Evolutionary conservation across 331 rosid genomes (phyloP).

Genomic region (Quercus lobata): DNA sequence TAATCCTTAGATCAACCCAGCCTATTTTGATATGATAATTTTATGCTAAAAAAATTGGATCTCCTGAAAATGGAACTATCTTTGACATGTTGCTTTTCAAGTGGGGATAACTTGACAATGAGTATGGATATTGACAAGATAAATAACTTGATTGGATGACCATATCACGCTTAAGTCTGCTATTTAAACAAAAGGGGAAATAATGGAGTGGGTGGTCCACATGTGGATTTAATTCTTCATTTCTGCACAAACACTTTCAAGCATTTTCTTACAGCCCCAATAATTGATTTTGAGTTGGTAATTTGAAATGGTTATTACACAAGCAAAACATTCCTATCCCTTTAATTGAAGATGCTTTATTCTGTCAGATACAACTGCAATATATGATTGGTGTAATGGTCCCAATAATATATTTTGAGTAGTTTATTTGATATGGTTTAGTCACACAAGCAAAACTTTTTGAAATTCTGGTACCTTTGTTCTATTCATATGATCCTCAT

Average conservation of each 20-base stretch:
- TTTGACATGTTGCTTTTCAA: neutral
- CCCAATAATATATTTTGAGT: neutral
- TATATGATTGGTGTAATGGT: neutral
- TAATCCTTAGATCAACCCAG: neutral
- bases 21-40: slow-evolving; percentile 1
- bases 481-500: neutral
- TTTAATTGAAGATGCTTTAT: neutral
- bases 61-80: neutral
- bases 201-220: slow-evolving; percentile 25
- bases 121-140: slow-evolving; percentile 17
- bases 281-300: slow-evolving; percentile 4
- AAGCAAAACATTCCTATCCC: neutral
- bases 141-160: slow-evolving; percentile 20
- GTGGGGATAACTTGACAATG: neutral
- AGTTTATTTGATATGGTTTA: neutral
- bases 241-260: neutral
- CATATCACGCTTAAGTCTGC: neutral
- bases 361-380: neutral
- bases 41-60: neutral
- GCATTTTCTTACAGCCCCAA: neutral
- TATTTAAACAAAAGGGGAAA: slow-evolving; percentile 18
- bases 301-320: neutral
- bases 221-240: neutral
- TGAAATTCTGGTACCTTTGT: neutral
- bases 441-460: neutral